These are phyloP conservation scores for Grigorovia humatica DNA, from an alignment of 805 yeast species.

Conservation along the genomic window DNA sequence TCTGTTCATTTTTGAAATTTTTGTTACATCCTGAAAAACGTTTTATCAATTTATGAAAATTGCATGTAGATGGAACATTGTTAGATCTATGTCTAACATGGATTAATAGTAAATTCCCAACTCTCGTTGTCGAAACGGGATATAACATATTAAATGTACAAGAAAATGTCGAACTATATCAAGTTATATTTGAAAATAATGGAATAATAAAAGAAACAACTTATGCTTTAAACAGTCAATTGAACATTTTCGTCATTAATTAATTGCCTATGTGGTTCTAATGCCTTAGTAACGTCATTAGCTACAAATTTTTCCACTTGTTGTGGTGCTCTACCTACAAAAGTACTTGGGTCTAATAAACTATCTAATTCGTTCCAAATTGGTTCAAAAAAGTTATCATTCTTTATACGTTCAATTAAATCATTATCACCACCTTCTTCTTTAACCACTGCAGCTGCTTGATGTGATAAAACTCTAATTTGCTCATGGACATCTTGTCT, in stretches of 20 bases:
- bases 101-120: too few species aligned
- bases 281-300: constrained; percentile 74
- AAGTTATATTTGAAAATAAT: neutral
- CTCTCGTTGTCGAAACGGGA: too few species aligned
- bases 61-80: too few species aligned
- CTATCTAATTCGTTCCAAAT: constrained; percentile 74
- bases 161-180: neutral
- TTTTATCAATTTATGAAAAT: neutral
- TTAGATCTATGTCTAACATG: too few species aligned
- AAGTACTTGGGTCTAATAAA: constrained; percentile 83
- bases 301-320: constrained; percentile 90
- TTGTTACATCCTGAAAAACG: too few species aligned
- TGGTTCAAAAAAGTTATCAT: constrained; percentile 75
- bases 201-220: neutral
- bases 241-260: constrained; percentile 62
- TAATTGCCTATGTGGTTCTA: constrained; percentile 50
- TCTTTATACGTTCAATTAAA: constrained; percentile 76
- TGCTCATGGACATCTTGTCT: constrained; percentile 98
- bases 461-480: constrained; percentile 92
- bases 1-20: neutral
- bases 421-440: constrained; percentile 98
- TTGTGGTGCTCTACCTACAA: constrained; percentile 97
- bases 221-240: constrained; percentile 53
- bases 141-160: too few species aligned
- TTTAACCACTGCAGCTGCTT: constrained; percentile 94